Base-by-base conservation (phyloP, 2,329 filamentous ascomycete species). In the Thielaviopsis euricoi region DNA sequence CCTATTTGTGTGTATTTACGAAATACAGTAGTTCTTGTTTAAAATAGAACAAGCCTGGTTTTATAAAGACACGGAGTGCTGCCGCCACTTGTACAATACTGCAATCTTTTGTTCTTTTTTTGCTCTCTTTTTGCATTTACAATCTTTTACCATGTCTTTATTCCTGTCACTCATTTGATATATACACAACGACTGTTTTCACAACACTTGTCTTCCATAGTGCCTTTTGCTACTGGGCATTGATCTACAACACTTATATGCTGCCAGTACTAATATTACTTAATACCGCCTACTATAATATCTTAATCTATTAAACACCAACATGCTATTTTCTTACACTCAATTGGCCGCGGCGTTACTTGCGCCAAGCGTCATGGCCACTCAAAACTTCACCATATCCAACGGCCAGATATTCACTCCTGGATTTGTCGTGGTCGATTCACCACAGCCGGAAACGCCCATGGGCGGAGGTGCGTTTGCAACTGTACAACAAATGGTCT, bases 341-440 rank as follows among this genome's bases (percentile, higher is more conserved):
- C 52, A 40, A 19, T 21, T 40, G 25, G 58, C 58, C 29, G 48
- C n/a, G 21, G 21, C 56, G 48, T 56, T 70, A n/a, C 62, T 70
- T 15, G 58, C 67, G 23, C 62, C 63, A 46, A 63, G 60, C 17
- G 60, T 64, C 17, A 60, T 63, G 9, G 71, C 71, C 6, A 65
- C 69, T 49, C 71, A 74, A 21, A 58, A 58, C 61, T 84, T 85
- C 64, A 80, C 76, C 21, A 76, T 81, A 55, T 69, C 79, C 22
- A 79, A 79, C 63, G 83, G 83, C 17, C 82, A 87, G 64, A 78
- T 87, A 57, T 86, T 78, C 64, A 87, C 83, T 0, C 83, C 83
- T 0, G 83, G 84, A 0, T 76, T 87, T 58, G 82, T 77, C 23
- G 77, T 87, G 58, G 71, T 87, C 40, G 77, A 86, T 67, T 76